Evolutionary conservation across 495 filamentous ascomycete species (phyloP).

Genomic region (Aspergillus diversus): DNA sequence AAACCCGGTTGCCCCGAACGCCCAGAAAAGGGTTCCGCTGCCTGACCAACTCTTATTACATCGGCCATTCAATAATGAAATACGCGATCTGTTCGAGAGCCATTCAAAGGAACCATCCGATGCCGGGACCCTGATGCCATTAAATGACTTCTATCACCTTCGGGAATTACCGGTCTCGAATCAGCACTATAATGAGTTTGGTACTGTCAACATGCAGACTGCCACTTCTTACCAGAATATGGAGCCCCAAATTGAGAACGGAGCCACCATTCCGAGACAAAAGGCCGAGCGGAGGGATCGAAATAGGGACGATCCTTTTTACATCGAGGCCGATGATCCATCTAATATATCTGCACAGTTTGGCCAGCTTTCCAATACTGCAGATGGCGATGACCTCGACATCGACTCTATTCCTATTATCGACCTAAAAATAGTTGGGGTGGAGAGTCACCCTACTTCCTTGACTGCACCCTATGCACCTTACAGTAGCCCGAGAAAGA

Average conservation of each 20-base stretch:
- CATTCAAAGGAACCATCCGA: slow-evolving; percentile 14
- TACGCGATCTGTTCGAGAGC: slow-evolving; percentile 59
- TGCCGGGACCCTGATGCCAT: slow-evolving; percentile 26
- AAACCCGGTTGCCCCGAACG: slow-evolving; percentile 82
- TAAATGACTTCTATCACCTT: slow-evolving; percentile 74
- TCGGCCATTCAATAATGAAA: slow-evolving; percentile 76
- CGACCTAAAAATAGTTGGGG: slow-evolving; percentile 73
- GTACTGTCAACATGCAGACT: slow-evolving; percentile 22
- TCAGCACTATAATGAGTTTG: slow-evolving; percentile 35
- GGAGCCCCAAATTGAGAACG: slow-evolving; percentile 58
- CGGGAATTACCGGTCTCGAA: slow-evolving; percentile 34
- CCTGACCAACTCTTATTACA: slow-evolving; percentile 75
- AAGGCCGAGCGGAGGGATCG: slow-evolving; percentile 72
- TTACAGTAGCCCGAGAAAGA: slow-evolving; percentile 26
- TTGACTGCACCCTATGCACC: slow-evolving; percentile 12
- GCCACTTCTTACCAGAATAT: slow-evolving; percentile 66
- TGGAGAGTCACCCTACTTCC: slow-evolving; percentile 24
- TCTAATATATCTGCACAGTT: slow-evolving; percentile 63
- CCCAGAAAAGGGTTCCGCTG: slow-evolving; percentile 84
- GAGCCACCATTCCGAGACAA: slow-evolving; percentile 63
- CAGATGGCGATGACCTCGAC: slow-evolving; percentile 76
- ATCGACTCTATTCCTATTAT: slow-evolving; percentile 95
- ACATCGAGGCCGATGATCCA: slow-evolving; percentile 66
- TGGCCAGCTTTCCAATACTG: slow-evolving; percentile 67
- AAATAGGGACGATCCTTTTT: slow-evolving; percentile 93